Percentiles rank a stretch among this genome's conserved stretches.
Evolutionary conservation across 768 basidiomycete genomes (phyloP).

Genomic region (Nevesoporus exiguus): DNA sequence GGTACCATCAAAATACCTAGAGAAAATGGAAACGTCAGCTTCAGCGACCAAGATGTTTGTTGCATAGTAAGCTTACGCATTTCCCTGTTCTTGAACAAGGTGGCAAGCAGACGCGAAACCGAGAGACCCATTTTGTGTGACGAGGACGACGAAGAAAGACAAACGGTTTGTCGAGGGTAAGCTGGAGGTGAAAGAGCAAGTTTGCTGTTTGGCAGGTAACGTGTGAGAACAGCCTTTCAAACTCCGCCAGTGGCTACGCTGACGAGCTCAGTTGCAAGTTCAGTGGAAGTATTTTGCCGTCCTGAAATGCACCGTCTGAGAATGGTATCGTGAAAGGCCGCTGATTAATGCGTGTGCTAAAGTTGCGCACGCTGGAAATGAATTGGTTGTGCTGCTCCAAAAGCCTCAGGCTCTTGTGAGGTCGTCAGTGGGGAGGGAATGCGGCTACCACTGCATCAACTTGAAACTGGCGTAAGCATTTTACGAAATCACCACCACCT

Average conservation of each 20-base stretch:
- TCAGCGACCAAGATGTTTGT: constrained; percentile 19
- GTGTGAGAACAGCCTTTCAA: constrained; percentile 33
- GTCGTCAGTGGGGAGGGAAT: too few relatives aligned
- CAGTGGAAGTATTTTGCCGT: background rate
- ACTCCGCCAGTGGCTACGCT: constrained; percentile 31
- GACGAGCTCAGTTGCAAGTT: background rate
- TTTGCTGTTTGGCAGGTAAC: constrained; percentile 30
- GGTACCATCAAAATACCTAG: constrained; percentile 94
- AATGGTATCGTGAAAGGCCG: too few relatives aligned
- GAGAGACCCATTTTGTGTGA: constrained; percentile 69
- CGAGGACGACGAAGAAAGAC: constrained; percentile 32
- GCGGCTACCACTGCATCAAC: too few relatives aligned
- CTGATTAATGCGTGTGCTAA: too few relatives aligned
- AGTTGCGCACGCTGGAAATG: too few relatives aligned
- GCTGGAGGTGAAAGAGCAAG: constrained; percentile 31
- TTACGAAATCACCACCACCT: too few relatives aligned
- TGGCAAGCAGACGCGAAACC: constrained; percentile 69
- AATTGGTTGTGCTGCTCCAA: too few relatives aligned
- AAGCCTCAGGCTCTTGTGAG: too few relatives aligned
- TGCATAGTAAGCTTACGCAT: constrained; percentile 74
- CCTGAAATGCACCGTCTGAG: background rate
- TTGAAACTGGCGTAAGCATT: too few relatives aligned
- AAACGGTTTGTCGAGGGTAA: constrained; percentile 26
- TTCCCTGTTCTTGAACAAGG: constrained; percentile 97
- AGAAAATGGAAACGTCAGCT: constrained; percentile 27